A percentile compares a stretch with the other conserved stretches of the same genome.
phyloP scores from a whole-genome alignment of 2,329 filamentous ascomycete genomes.

The Trichophaea hybrida region DNA sequence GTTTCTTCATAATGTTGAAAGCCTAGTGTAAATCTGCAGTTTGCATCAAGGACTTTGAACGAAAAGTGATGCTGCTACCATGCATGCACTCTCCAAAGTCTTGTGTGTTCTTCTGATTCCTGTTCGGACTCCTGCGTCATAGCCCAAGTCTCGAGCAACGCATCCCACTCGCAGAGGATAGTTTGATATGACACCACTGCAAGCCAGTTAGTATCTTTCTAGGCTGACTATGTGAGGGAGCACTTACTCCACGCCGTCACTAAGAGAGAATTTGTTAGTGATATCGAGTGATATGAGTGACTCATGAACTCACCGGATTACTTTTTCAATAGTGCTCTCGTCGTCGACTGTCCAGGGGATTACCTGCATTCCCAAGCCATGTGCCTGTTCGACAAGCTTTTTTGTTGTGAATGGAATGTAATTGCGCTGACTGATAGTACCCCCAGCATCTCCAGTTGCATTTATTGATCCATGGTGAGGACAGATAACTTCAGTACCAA shows the following conservation, averaged over 20 bases:
- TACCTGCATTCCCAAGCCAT: slow-evolving; percentile 23
- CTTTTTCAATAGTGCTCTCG: slow-evolving; percentile 24
- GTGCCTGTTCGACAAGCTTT: slow-evolving; percentile 23
- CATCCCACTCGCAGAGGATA: slow-evolving; percentile 23
- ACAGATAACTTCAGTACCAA: slow-evolving; percentile 5
- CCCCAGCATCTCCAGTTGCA: background rate
- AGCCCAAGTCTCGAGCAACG: slow-evolving; percentile 1
- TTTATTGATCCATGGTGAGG: background rate
- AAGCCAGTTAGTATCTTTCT: background rate
- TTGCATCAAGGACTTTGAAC: too few species aligned
- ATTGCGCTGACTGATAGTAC: slow-evolving; percentile 21
- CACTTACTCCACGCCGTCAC: slow-evolving; percentile 21
- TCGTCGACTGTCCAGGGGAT: slow-evolving; percentile 27
- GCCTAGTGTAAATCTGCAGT: too few species aligned
- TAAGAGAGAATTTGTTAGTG: background rate
- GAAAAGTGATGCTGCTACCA: too few species aligned
- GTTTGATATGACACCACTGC: slow-evolving; percentile 23
- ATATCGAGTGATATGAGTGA: background rate
- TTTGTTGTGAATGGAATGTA: slow-evolving; percentile 23
- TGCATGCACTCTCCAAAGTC: too few species aligned
- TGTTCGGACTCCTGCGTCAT: background rate
- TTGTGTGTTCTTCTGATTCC: background rate
- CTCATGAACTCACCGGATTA: slow-evolving; percentile 16
- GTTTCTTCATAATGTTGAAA: too few species aligned
- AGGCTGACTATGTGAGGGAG: background rate